These are phyloP conservation scores for Daucus carota DNA, from an alignment of 129 eudicot genomes.

Conservation along the genomic window DH1_v3.0 NC_030387.2:14973001-14973500, in stretches of 20 bases:
- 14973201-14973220: conserved; percentile 25
- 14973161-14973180: conserved; percentile 18
- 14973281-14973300: conserved; percentile 18
- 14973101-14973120: conserved; percentile 18
- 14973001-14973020: conserved; percentile 15
- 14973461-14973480: no score
- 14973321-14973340: no score
- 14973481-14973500: no score
- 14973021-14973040: conserved; percentile 17
- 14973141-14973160: conserved; percentile 19
- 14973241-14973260: conserved; percentile 32
- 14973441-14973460: no score
- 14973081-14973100: neutral
- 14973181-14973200: conserved; percentile 18
- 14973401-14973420: no score
- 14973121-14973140: conserved; percentile 18
- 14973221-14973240: conserved; percentile 16
- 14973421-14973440: no score
- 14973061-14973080: conserved; percentile 11
- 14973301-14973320: no score
- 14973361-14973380: no score
- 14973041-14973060: conserved; percentile 17
- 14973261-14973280: conserved; percentile 24
- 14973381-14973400: no score
- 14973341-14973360: no score